Percentiles rank a stretch among this genome's conserved stretches.
Conservation (phyloP, 371 early-diverging fungal species). For the Rhizopus delemar region DNA sequence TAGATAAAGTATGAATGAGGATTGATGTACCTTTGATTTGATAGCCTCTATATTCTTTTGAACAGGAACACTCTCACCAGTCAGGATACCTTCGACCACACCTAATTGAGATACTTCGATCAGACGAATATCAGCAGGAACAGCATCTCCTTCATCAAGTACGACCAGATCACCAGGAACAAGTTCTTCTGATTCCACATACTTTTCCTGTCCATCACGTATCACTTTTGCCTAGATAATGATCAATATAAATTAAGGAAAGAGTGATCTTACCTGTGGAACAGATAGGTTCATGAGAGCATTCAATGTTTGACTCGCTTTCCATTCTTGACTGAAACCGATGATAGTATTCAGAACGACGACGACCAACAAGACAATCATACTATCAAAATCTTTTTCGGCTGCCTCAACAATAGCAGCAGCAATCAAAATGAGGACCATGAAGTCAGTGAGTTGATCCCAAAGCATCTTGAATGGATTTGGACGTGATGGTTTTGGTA, state of each 20-base stretch:
- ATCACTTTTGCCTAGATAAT: constrained; percentile 73
- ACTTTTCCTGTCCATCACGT: constrained; percentile 75
- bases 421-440: constrained; percentile 77
- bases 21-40: constrained; percentile 40
- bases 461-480: constrained; percentile 79
- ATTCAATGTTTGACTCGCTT: constrained; percentile 88
- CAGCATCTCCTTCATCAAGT: constrained; percentile 87
- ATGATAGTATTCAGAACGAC: constrained; percentile 83
- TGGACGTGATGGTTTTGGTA: constrained; percentile 77
- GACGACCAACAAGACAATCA: constrained; percentile 80
- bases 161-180: constrained; percentile 91
- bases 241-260: neutral
- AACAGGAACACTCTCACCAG: constrained; percentile 83
- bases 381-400: constrained; percentile 72
- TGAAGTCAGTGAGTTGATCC: constrained; percentile 88
- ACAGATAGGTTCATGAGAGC: constrained; percentile 84
- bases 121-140: constrained; percentile 89
- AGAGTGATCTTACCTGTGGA: constrained; percentile 54
- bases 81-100: constrained; percentile 82
- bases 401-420: constrained; percentile 79
- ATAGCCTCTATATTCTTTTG: constrained; percentile 58
- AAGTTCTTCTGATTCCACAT: constrained; percentile 72
- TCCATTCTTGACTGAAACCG: constrained; percentile 90
- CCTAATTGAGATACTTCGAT: constrained; percentile 83
- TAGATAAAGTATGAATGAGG: constrained; percentile 43